Evolutionary conservation across 1,139 yeast genomes (phyloP).

Genomic region (Kurtzmaniella quercitrusa): DNA sequence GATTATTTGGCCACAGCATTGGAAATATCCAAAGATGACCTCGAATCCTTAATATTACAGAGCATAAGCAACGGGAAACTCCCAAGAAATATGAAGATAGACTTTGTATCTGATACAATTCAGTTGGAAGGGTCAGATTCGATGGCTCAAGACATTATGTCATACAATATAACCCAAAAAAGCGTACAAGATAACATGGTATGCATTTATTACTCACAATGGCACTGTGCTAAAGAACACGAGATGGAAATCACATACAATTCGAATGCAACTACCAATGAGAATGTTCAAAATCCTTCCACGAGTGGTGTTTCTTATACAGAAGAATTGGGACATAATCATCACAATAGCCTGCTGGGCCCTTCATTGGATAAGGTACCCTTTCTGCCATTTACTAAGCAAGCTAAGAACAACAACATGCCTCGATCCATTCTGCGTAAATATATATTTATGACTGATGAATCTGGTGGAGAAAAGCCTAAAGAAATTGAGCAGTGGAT

Average conservation of each 20-base stretch:
- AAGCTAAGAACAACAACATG: neutral
- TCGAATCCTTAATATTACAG: constrained; percentile 34
- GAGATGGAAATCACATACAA: neutral
- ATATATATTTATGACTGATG: neutral
- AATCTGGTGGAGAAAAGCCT: constrained; percentile 17
- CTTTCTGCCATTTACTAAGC: constrained; percentile 1
- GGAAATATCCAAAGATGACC: constrained; percentile 19
- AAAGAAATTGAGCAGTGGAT: constrained; percentile 25
- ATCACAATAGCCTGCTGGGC: too few relatives aligned
- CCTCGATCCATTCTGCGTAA: constrained; percentile 10
- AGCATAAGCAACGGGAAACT: constrained; percentile 45
- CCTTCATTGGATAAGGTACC: neutral
- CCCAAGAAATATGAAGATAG: constrained; percentile 34
- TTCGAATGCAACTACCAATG: neutral
- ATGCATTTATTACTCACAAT: neutral
- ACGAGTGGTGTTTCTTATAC: neutral
- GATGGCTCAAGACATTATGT: neutral
- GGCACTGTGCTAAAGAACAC: neutral
- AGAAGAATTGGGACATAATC: neutral
- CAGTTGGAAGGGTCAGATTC: constrained; percentile 10
- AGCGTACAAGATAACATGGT: neutral
- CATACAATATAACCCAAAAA: neutral
- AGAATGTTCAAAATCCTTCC: neutral
- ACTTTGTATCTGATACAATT: constrained; percentile 33
- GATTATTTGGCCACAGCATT: constrained; percentile 21